These are phyloP conservation scores for Madurella mycetomatis DNA, from an alignment of 2,329 filamentous ascomycete genomes.

Conservation along the genomic window DNA sequence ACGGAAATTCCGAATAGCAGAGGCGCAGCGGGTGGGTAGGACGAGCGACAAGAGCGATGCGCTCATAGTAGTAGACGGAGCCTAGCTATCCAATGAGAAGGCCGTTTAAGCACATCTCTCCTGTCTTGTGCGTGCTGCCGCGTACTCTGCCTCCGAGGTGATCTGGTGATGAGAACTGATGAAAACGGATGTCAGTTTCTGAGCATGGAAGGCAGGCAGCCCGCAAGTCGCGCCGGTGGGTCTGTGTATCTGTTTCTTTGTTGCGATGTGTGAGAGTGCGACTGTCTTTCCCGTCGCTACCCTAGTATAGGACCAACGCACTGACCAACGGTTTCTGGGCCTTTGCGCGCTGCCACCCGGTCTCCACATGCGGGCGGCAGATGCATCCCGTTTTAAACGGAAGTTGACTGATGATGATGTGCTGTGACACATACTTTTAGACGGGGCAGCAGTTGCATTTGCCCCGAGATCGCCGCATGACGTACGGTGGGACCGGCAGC, in stretches of 20 bases:
- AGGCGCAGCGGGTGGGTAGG: background rate
- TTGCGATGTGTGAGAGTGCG: no score
- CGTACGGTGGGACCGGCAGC: conserved; percentile 6
- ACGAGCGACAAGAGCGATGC: conserved; percentile 3
- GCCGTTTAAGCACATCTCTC: background rate
- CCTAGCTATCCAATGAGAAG: conserved; percentile 8
- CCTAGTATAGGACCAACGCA: background rate
- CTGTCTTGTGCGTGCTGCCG: conserved; percentile 1
- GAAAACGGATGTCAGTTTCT: background rate
- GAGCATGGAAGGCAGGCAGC: background rate
- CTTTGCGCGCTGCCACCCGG: background rate
- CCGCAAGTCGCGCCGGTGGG: no score
- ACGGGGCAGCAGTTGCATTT: conserved; percentile 5
- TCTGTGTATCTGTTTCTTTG: background rate
- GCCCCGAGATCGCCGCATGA: conserved; percentile 11
- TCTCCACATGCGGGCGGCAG: no score
- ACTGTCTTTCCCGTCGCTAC: background rate
- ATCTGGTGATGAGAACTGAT: background rate
- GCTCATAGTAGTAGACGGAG: background rate
- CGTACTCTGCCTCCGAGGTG: conserved; percentile 1
- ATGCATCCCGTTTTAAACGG: no score
- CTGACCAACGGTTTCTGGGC: conserved; percentile 14
- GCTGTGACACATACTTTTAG: conserved; percentile 4
- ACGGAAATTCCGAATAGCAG: background rate
- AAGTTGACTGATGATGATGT: background rate